Conservation (phyloP, 2,329 filamentous ascomycete genomes). For the Fusarium sambucinum region DNA sequence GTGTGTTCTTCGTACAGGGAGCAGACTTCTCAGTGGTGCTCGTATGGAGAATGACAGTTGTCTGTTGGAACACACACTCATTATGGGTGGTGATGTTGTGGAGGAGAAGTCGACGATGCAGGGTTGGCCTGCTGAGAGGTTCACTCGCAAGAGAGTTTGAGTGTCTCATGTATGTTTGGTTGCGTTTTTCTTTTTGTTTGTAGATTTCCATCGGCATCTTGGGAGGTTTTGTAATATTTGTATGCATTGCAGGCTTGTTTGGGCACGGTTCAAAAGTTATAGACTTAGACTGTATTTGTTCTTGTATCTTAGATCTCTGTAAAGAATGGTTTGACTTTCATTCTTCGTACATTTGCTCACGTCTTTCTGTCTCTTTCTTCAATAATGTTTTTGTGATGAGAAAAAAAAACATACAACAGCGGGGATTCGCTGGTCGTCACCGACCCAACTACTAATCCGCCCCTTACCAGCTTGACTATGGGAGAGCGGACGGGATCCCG, state of each 20-base stretch:
- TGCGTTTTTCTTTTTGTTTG: not conserved
- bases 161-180: accelerated
- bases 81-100: constrained; percentile 22
- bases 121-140: constrained; percentile 18
- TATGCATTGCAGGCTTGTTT: not conserved
- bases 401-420: too few relatives aligned
- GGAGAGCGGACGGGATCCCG: too few relatives aligned
- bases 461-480: too few relatives aligned
- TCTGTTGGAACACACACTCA: constrained; percentile 17
- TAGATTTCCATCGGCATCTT: not conserved
- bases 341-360: too few relatives aligned
- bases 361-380: too few relatives aligned
- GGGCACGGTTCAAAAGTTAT: not conserved
- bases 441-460: too few relatives aligned
- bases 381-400: too few relatives aligned
- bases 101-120: constrained; percentile 18
- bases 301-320: not conserved
- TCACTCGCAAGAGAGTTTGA: not conserved
- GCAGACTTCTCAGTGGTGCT: constrained; percentile 12
- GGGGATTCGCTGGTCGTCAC: too few relatives aligned
- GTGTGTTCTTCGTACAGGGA: constrained; percentile 11
- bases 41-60: constrained; percentile 23
- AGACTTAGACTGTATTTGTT: not conserved
- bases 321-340: not conserved
- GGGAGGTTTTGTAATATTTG: not conserved